Evolutionary conservation across 1,139 yeast species (phyloP), one percentile per base, ranked within the genome.

Genomic region (Geotrichum europaeum): DNA sequence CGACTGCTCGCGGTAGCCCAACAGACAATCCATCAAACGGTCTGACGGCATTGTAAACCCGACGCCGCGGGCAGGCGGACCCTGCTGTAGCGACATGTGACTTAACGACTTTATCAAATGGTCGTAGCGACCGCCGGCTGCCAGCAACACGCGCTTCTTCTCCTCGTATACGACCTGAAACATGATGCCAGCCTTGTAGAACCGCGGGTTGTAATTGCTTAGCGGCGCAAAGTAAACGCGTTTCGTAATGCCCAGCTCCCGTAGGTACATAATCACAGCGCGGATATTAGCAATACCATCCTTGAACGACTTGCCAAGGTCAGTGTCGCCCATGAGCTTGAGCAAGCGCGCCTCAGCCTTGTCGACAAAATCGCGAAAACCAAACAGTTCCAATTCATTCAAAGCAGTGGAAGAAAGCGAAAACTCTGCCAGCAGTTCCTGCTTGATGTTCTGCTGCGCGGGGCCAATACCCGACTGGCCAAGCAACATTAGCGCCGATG

Each of bases 111-210:
- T 77, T 24, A 91, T 81, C 65, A 92, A 77, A 25, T 79, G 76
- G 69, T 94, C 98, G 69, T 90, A 94, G 57, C 99, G 77, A 1
- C 99, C 99, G 54, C 99, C 99, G 0, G 96, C 94, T 13, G 95
- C 95, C 51, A 89, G 75, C 51, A 92, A 84, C 79, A 67, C 68
- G 20, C 64, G 64, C 64, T 77, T 73, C 49, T 63, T 74, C 53
- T 78, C 82, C 62, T 87, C 87, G 67, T 84, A 82, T 0, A 90
- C 82, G 0, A 88, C 91, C 68, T 90, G 96, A 70, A 92, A 94
- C 96, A 94, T 90, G 1, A 92, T 75, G 0, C 96, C 96, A 28
- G 85, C 85, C 45, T 79, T 77, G 70, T 91, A 94, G 70, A 90
- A 92, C 28, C 84, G 81, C 52, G 86, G 82, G 67, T 90, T 90